A percentile compares a stretch with the other conserved stretches of the same genome.
These are phyloP conservation scores for Xylariaceae sp. DNA, from an alignment of 2,329 filamentous ascomycete species.

Conservation along the genomic window DNA sequence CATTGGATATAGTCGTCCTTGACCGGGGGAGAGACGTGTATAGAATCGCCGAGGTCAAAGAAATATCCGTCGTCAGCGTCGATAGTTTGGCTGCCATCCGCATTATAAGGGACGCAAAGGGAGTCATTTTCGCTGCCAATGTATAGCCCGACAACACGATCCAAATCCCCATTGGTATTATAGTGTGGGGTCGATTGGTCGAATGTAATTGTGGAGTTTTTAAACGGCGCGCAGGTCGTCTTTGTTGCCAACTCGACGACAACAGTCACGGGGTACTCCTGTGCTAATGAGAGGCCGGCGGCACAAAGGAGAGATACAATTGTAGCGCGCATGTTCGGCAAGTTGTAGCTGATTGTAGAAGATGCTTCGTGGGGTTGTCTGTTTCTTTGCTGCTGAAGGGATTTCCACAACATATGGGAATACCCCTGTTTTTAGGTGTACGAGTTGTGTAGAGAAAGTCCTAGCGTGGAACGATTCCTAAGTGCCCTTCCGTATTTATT, in stretches of 20 bases:
- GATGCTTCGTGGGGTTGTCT: constrained; percentile 3
- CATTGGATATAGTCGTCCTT: constrained; percentile 4
- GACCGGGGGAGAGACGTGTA: constrained; percentile 1
- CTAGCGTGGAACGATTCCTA: not conserved
- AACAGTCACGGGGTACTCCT: not conserved
- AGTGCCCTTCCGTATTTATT: too few species aligned
- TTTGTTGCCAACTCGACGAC: constrained; percentile 3
- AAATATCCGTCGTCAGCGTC: not conserved
- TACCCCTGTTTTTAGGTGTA: constrained; percentile 3
- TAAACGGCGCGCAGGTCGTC: constrained; percentile 2
- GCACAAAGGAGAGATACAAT: constrained; percentile 5
- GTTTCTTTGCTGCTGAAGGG: constrained; percentile 6
- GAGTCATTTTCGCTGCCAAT: not conserved
- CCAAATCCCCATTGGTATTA: constrained; percentile 4
- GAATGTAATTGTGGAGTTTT: constrained; percentile 3
- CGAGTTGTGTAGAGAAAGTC: constrained; percentile 1
- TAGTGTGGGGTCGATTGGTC: not conserved
- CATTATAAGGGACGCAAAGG: constrained; percentile 5
- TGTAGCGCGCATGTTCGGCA: constrained; percentile 7
- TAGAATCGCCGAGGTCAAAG: not conserved
- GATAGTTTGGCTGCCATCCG: constrained; percentile 4
- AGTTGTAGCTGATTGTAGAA: constrained; percentile 4
- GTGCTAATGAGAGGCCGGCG: constrained; percentile 3
- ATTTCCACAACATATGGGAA: constrained; percentile 1
- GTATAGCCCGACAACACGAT: constrained; percentile 5